Evolutionary conservation across 345 rosid species (phyloP), one percentile per base, ranked within the genome.

Genomic region (Dovyalis caffra): DNA sequence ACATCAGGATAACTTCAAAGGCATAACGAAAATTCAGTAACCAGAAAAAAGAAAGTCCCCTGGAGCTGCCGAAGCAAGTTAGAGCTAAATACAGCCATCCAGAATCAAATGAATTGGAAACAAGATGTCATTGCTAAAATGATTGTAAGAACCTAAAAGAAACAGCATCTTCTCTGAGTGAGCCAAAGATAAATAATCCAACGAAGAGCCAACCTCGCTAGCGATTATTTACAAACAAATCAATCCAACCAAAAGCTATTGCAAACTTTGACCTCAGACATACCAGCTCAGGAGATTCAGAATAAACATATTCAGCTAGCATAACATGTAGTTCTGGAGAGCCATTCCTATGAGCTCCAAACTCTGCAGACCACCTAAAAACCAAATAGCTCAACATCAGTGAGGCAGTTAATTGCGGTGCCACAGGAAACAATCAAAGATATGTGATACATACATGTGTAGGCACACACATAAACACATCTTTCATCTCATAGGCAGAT

Each of bases 211-310:
- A 32, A 51, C 26, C 26, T 16, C 2, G 2, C 20, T 20, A 31
- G 34, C 66, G 29, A 16, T 16, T 37, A 10, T 25, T 40, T 67
- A 67, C 16, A 26, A 40, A 25, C n/a, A 6, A 67, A 34, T n/a
- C 68, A 21, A 34, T 65, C 23, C 74, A 20, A 62, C 26, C 21
- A 32, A 51, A 47, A 69, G 15, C 25, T n/a, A 56, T 49, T n/a
- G 6, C 25, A 11, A 29, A 65, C 69, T 33, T 71, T 76, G 61
- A 45, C 28, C 64, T 78, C 70, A 77, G 66, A 81, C 91, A 38
- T 88, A 95, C 99, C 88, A 87, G 83, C 77, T 95, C 99, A 66
- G 97, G 97, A 70, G 90, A 93, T 83, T 95, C 92, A 8, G 97
- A 89, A 82, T 88, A 92, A 66, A 95, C 47, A 79, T 91, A 95